These are phyloP conservation scores for Kwoniella heveanensis DNA, from an alignment of 768 basidiomycete species.

Conservation along the genomic window DNA sequence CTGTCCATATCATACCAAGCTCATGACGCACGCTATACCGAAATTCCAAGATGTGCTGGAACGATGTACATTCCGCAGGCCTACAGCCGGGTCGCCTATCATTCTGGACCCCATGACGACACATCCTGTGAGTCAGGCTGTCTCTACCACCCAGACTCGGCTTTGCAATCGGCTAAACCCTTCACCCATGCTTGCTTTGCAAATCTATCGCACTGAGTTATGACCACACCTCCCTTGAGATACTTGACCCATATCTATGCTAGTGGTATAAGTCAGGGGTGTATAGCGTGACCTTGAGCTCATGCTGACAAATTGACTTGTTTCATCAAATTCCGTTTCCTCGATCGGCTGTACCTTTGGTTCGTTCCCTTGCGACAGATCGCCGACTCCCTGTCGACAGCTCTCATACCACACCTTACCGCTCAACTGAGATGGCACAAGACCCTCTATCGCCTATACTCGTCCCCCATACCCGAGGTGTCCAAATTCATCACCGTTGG, in stretches of 20 bases:
- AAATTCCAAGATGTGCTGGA: constrained; percentile 34
- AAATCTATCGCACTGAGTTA: too few relatives aligned
- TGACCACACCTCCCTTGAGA: too few relatives aligned
- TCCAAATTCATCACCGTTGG: constrained; percentile 45
- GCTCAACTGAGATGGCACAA: constrained; percentile 51
- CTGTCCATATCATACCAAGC: constrained; percentile 49
- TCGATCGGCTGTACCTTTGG: too few relatives aligned
- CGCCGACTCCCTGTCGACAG: constrained; percentile 25
- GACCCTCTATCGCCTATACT: constrained; percentile 40
- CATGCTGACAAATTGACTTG: too few relatives aligned
- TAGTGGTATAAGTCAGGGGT: too few relatives aligned
- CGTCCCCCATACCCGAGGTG: constrained; percentile 25
- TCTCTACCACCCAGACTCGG: too few relatives aligned
- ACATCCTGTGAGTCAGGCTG: constrained; percentile 30
- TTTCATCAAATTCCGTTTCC: too few relatives aligned
- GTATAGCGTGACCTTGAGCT: too few relatives aligned
- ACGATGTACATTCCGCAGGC: constrained; percentile 21
- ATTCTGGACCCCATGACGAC: constrained; percentile 48
- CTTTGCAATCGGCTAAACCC: too few relatives aligned
- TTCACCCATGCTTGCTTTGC: too few relatives aligned
- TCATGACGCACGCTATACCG: constrained; percentile 48
- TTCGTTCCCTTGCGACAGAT: too few relatives aligned
- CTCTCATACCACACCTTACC: constrained; percentile 45
- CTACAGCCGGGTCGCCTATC: constrained; percentile 16
- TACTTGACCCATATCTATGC: too few relatives aligned